A percentile compares a stretch with the other conserved stretches of the same genome.
These are phyloP conservation scores for Xerocomellus chrysenteron DNA, from an alignment of 768 basidiomycete genomes.

Conservation along the genomic window DNA sequence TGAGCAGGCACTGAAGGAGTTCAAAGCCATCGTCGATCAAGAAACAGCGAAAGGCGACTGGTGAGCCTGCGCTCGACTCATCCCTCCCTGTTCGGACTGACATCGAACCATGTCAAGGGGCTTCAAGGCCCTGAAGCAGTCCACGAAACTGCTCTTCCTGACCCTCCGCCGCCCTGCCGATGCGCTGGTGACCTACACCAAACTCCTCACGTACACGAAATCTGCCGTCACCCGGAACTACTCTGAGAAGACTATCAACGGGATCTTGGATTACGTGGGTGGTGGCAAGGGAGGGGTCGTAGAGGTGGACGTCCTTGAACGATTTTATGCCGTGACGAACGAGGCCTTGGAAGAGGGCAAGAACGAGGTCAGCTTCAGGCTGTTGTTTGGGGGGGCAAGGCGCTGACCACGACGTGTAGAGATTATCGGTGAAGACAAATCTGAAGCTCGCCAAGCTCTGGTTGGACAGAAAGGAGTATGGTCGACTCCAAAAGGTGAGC, in stretches of 20 bases:
- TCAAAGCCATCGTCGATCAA: slow-evolving; percentile 82
- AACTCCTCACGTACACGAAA: slow-evolving; percentile 91
- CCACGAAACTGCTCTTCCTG: slow-evolving; percentile 90
- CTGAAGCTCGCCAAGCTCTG: slow-evolving; percentile 96
- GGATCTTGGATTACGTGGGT: slow-evolving; percentile 96
- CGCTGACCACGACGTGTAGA: slow-evolving; percentile 42
- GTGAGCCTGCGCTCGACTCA: slow-evolving; percentile 41
- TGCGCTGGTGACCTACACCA: slow-evolving; percentile 82
- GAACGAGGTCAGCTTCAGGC: slow-evolving; percentile 73
- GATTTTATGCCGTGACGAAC: slow-evolving; percentile 94
- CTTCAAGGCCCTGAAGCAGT: slow-evolving; percentile 98
- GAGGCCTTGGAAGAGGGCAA: slow-evolving; percentile 88
- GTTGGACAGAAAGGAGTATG: slow-evolving; percentile 92
- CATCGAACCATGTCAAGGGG: slow-evolving; percentile 57
- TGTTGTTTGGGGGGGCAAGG: neutral
- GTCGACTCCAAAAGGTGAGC: slow-evolving; percentile 73
- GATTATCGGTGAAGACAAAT: slow-evolving; percentile 93
- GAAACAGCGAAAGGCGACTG: slow-evolving; percentile 95
- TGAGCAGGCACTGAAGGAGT: slow-evolving; percentile 88
- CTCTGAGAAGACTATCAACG: slow-evolving; percentile 98
- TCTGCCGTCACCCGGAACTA: slow-evolving; percentile 94
- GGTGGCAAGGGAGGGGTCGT: slow-evolving; percentile 78
- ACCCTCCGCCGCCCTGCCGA: slow-evolving; percentile 74
- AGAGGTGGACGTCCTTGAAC: slow-evolving; percentile 85
- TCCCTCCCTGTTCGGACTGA: neutral